Evolutionary conservation across 306 rosid species (phyloP).

Genomic region (Vigna hirtella): DNA sequence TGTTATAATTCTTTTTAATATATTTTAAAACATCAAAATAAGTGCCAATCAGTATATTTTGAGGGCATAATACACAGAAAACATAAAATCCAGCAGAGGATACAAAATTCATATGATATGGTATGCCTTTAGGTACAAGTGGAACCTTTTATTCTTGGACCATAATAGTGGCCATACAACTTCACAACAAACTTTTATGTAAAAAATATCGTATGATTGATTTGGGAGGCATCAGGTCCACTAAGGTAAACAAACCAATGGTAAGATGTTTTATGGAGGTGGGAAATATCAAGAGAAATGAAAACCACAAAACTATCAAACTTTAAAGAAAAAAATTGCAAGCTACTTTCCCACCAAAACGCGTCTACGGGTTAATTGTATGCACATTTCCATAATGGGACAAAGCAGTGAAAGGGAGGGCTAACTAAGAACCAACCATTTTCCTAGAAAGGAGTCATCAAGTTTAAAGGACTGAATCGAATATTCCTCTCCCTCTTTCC

Average conservation of each 20-base stretch:
- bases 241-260: slow-evolving; percentile 34
- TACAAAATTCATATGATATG: too few species aligned
- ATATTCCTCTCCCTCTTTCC: slow-evolving; percentile 43
- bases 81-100: too few species aligned
- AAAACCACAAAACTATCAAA: slow-evolving; percentile 40
- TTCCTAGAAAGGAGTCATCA: slow-evolving; percentile 36
- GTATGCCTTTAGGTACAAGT: slow-evolving; percentile 14
- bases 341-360: slow-evolving; percentile 29
- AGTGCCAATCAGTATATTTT: too few species aligned
- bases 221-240: slow-evolving; percentile 37
- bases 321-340: slow-evolving; percentile 11
- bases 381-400: slow-evolving; percentile 36
- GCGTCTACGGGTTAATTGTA: slow-evolving; percentile 13
- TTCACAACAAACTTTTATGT: slow-evolving; percentile 7
- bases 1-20: too few species aligned
- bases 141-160: slow-evolving; percentile 26
- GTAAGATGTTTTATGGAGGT: slow-evolving; percentile 9
- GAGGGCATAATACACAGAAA: too few species aligned
- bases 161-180: slow-evolving; percentile 25
- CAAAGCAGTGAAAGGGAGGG: slow-evolving; percentile 36
- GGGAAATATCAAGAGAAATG: slow-evolving; percentile 37
- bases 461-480: slow-evolving; percentile 28
- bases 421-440: slow-evolving; percentile 37
- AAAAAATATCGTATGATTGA: slow-evolving; percentile 17
- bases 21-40: too few species aligned